Conservation (phyloP, 2,329 filamentous ascomycete species). For the Salinomyces thailandicus region DNA sequence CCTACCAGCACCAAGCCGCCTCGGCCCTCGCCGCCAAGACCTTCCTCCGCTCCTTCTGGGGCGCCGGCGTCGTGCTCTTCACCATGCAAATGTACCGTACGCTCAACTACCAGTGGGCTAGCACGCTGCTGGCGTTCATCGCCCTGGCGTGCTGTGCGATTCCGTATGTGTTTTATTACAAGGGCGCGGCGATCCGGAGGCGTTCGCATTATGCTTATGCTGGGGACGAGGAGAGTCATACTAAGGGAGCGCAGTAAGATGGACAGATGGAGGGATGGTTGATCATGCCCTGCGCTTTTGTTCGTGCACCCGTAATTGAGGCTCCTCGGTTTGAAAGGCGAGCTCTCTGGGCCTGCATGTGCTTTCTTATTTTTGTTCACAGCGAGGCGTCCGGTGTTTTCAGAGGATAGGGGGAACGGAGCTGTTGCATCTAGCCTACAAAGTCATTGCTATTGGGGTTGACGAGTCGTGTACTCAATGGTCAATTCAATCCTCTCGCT, state of each 20-base stretch:
- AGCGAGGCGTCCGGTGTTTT: not conserved
- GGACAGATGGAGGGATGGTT: too few species aligned
- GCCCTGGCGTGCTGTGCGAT: constrained; percentile 69
- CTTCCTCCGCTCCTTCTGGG: constrained; percentile 28
- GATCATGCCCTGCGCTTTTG: too few species aligned
- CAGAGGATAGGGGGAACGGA: too few species aligned
- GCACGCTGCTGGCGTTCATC: constrained; percentile 46
- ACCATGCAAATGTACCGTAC: constrained; percentile 26
- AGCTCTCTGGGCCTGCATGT: too few species aligned
- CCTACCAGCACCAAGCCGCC: constrained; percentile 64
- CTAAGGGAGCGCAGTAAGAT: constrained; percentile 13
- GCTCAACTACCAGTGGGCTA: constrained; percentile 31
- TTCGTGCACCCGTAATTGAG: too few species aligned
- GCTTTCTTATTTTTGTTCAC: too few species aligned
- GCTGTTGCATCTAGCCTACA: too few species aligned
- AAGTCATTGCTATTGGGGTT: too few species aligned
- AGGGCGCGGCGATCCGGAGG: constrained; percentile 59
- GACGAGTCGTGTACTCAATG: too few species aligned
- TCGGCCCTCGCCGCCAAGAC: constrained; percentile 31
- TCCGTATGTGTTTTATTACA: constrained; percentile 72
- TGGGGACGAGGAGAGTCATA: constrained; percentile 40
- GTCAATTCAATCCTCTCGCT: too few species aligned
- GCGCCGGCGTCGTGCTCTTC: constrained; percentile 29
- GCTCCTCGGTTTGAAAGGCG: too few species aligned
- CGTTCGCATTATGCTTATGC: constrained; percentile 63